Base-by-base conservation (phyloP, 2,329 filamentous ascomycete genomes). In the Pseudophaeomoniella oleicola region DNA sequence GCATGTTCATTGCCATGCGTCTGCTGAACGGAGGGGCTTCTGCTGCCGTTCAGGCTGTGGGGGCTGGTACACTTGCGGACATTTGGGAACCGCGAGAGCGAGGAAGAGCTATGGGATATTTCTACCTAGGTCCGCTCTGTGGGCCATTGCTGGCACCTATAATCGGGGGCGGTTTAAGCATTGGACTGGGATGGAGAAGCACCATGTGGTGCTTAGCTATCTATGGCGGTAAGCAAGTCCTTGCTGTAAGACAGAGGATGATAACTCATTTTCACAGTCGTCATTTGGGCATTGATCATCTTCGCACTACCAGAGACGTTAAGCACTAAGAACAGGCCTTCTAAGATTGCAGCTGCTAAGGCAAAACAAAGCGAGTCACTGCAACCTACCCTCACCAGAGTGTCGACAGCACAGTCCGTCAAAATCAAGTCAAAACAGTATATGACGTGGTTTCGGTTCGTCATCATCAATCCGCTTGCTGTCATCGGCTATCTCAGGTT, bases 41-140 rank as follows among this genome's bases (percentile, higher is more conserved):
- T 0, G 82, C 83, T 2, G 82, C 78, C 2, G 83, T 87, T 0
- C 83, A 88, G 53, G 79, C 83, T 5, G 82, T 90, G 5, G 83
- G 84, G 3, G 82, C 82, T 2, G 84, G 84, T 4, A 87, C 83
- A 2, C 82, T 90, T 39, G 77, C 83, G 32, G 83, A 90, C 51
- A 66, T 88, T 10, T 92, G 82, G 78, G 78, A 84, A 44, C 57
- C 75, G 0, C 67, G 63, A 34, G 78, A 88, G 53, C 66, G 84
- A 35, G 84, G 84, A 2, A 64, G 63, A 12, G 83, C 83, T n/a
- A 90, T 90, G 82, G 74, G 80, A 2, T 67, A 82, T 30, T 90
- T 88, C 56, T 90, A 87, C 47, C 66, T 90, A 0, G 84, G 84
- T 0, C 83, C 84, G 0, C 58, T 90, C 5, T 69, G 76, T 34